Base-by-base conservation (phyloP, 2,329 filamentous ascomycete genomes). In the Fusarium sp. region DNA sequence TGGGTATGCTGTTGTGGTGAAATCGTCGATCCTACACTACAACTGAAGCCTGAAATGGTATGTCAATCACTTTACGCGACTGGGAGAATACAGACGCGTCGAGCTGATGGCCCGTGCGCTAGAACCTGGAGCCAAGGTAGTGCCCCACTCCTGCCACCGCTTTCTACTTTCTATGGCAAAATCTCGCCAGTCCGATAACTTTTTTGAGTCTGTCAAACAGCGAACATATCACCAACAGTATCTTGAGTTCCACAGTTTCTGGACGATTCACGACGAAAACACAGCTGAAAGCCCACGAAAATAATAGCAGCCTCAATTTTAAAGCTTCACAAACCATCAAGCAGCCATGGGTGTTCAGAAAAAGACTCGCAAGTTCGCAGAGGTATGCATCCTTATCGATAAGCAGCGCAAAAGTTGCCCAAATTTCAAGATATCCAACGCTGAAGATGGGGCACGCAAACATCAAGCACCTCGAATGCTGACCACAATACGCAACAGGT, bases 321-420 rank as follows among this genome's bases (percentile, higher is more conserved):
- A 5, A 42, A 36, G 47, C 20, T 20, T 38, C 42, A 22, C 24
- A 32, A 15, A 42, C 8, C 3, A 62, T 48, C 32, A 28, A 68
- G 48, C 53, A 70, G 75, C 65, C 72, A 98, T 98, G 96, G 95
- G 95, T 84, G 90, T 95, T 77, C 90, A 92, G 73, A 98, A 97
- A 87, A 94, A 92, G 82, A 97, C 94, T 60, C 91, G 95, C 86
- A 98, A 98, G 86, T 98, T 98, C 82, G 96, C 91, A 56, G 86
- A 88, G 81, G 90, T 90, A 79, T 69, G 84, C 42, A 58, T 60
- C 54, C 64, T 74, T 77, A 78, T 80, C 74, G 80, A 83, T 81
- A 79, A 78, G 69, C 58, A 53, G 57, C 67, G 74, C 70, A 75
- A 77, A 72, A 55, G 38, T 56, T 55, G 50, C 62, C 55, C 47